A percentile compares a stretch with the other conserved stretches of the same genome.
Evolutionary conservation across 176 grass and related monocot genomes (phyloP).

Genomic region (Triticum aestivum): IWGSC_CS_RefSeq_v2.1 NC_057807.1:691430684-691431183

Average conservation of each 20-base stretch:
- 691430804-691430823: not conserved
- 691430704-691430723: constrained; percentile 24
- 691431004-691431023: not conserved
- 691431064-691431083: no score
- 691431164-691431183: not conserved
- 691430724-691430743: constrained; percentile 1
- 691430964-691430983: not conserved
- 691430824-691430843: not conserved
- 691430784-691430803: not conserved
- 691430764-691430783: not conserved
- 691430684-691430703: constrained; percentile 36
- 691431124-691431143: not conserved
- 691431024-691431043: not conserved
- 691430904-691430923: not conserved
- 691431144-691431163: not conserved
- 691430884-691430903: not conserved
- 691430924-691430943: not conserved
- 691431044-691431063: not conserved
- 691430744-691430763: not conserved
- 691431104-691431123: not conserved
- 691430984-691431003: not conserved
- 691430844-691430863: not conserved
- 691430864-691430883: not conserved
- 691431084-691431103: not conserved
- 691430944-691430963: no score